phyloP scores from a whole-genome alignment of 1,139 yeast genomes.

The Yamadazyma friedrichii region DNA sequence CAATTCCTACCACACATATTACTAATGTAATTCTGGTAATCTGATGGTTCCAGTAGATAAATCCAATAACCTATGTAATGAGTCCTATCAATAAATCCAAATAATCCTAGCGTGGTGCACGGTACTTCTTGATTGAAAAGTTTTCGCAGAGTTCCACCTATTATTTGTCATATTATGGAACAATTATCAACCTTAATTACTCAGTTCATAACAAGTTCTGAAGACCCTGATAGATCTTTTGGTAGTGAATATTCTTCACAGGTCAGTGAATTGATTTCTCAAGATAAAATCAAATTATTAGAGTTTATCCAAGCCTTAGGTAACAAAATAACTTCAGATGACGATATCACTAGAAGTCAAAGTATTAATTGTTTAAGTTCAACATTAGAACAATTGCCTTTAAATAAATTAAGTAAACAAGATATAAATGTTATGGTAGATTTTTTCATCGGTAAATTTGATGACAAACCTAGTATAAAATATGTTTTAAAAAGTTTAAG shows the following conservation, averaged over 20 bases:
- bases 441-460: slow-evolving; percentile 64
- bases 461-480: slow-evolving; percentile 56
- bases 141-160: too few relatives aligned
- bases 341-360: slow-evolving; percentile 47
- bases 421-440: slow-evolving; percentile 68
- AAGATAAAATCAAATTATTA: slow-evolving; percentile 19
- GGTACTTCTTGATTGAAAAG: too few relatives aligned
- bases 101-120: too few relatives aligned
- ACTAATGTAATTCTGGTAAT: too few relatives aligned
- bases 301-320: slow-evolving; percentile 40
- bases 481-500: slow-evolving; percentile 56
- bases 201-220: slow-evolving; percentile 36
- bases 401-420: slow-evolving; percentile 47
- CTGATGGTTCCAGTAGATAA: too few relatives aligned
- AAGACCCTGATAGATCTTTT: slow-evolving; percentile 20
- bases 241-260: slow-evolving; percentile 4
- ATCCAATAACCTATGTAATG: too few relatives aligned
- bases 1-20: too few relatives aligned
- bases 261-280: background rate
- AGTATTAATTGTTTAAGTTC: slow-evolving; percentile 62
- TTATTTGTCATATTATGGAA: slow-evolving; percentile 1
- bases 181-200: slow-evolving; percentile 25
- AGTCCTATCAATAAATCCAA: too few relatives aligned
- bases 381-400: slow-evolving; percentile 40
- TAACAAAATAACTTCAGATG: slow-evolving; percentile 63